Evolutionary conservation across 768 basidiomycete species (phyloP).

Genomic region (Panaeolus cyanescens): DNA sequence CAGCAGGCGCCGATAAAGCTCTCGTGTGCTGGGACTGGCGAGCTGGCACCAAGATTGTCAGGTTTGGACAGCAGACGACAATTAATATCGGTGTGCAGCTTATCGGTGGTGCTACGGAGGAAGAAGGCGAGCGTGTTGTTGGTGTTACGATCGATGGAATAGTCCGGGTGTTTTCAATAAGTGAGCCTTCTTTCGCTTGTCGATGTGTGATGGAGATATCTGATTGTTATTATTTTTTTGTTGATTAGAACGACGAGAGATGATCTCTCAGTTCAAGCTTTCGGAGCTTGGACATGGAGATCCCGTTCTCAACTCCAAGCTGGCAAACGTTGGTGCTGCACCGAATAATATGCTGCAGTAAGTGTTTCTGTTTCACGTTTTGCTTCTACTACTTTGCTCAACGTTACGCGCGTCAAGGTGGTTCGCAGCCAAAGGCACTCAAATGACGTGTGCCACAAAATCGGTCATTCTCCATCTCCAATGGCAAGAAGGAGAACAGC

Average conservation of each 20-base stretch:
- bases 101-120: conserved; percentile 38
- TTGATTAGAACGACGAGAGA: conserved; percentile 63
- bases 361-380: conserved; percentile 25
- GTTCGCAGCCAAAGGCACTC: conserved; percentile 86
- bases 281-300: conserved; percentile 74
- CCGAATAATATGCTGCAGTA: conserved; percentile 89
- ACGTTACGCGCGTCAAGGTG: conserved; percentile 45
- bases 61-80: conserved; percentile 93
- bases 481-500: conserved; percentile 71
- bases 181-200: conserved; percentile 43
- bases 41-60: conserved; percentile 82
- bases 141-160: conserved; percentile 92
- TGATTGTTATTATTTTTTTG: background rate
- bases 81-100: conserved; percentile 91
- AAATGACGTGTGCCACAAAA: conserved; percentile 74
- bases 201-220: too few species aligned
- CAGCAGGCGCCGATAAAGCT: conserved; percentile 75
- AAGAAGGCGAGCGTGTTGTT: conserved; percentile 83
- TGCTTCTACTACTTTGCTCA: background rate
- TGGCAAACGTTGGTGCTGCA: conserved; percentile 78
- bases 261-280: conserved; percentile 91
- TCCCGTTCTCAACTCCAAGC: conserved; percentile 62
- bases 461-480: conserved; percentile 83
- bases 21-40: conserved; percentile 93
- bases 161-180: conserved; percentile 88